Evolutionary conservation across 805 yeast genomes (phyloP).

Genomic region (Lipomyces yamadae): DNA sequence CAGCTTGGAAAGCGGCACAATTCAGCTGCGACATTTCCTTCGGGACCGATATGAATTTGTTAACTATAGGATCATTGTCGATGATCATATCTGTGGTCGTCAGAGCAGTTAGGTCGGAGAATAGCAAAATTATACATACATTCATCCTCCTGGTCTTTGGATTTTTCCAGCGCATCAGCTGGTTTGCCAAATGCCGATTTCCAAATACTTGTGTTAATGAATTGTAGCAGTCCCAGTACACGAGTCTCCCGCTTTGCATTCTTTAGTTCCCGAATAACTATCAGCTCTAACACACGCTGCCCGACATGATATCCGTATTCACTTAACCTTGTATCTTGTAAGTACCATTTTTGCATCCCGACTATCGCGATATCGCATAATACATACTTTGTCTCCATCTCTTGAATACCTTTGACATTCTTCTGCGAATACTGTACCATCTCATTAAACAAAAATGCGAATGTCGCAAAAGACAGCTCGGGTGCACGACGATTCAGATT

Average conservation of each 20-base stretch:
- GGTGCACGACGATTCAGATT: conserved; percentile 66
- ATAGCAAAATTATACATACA: conserved; percentile 44
- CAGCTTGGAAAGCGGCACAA: conserved; percentile 84
- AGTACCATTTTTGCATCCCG: neutral
- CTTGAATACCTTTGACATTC: conserved; percentile 68
- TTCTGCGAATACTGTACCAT: conserved; percentile 68
- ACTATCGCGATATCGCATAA: neutral
- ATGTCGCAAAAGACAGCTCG: conserved; percentile 68
- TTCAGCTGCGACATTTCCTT: conserved; percentile 76
- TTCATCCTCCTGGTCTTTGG: conserved; percentile 66
- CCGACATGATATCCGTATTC: conserved; percentile 81
- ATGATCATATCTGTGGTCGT: conserved; percentile 61
- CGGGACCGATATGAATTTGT: conserved; percentile 77
- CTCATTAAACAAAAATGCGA: conserved; percentile 73
- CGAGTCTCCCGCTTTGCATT: conserved; percentile 68
- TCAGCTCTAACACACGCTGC: conserved; percentile 67
- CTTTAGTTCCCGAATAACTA: conserved; percentile 69
- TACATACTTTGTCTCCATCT: conserved; percentile 54
- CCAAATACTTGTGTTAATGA: conserved; percentile 77
- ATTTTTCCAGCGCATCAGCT: conserved; percentile 76
- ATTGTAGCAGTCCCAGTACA: conserved; percentile 70
- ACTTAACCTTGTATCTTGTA: conserved; percentile 53
- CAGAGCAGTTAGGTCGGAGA: conserved; percentile 45
- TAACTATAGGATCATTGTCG: conserved; percentile 72
- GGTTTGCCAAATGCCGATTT: conserved; percentile 68